These are phyloP conservation scores for Apophysomyces variabilis DNA, from an alignment of 371 early-diverging fungal genomes.

Conservation along the genomic window DNA sequence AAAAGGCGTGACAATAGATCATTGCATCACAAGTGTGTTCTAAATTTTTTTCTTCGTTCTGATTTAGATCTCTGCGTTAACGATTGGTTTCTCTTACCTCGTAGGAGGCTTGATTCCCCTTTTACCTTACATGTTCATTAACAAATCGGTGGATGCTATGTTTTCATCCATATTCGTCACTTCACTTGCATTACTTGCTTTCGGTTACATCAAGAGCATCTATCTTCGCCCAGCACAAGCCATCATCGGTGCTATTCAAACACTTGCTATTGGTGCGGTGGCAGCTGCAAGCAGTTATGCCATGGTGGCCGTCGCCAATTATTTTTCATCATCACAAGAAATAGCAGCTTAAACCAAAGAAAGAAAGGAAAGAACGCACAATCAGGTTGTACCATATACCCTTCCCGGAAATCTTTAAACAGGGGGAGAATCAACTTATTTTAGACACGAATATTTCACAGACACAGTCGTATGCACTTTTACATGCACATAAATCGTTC, in stretches of 20 bases:
- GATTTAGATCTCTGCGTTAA: slow-evolving; percentile 61
- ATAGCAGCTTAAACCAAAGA: not conserved
- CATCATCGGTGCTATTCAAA: slow-evolving; percentile 58
- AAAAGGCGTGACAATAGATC: not conserved
- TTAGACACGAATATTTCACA: not conserved
- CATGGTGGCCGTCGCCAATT: slow-evolving; percentile 39
- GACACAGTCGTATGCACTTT: no score
- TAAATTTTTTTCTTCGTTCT: slow-evolving; percentile 15
- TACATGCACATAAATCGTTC: no score
- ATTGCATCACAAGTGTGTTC: not conserved
- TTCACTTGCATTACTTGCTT: slow-evolving; percentile 59
- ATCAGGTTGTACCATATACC: not conserved
- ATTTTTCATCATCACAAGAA: not conserved
- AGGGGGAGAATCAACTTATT: not conserved
- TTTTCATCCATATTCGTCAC: slow-evolving; percentile 61
- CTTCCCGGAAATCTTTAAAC: not conserved
- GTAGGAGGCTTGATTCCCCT: slow-evolving; percentile 74
- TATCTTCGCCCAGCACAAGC: slow-evolving; percentile 57
- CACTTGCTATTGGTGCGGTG: slow-evolving; percentile 65
- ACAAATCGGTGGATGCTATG: slow-evolving; percentile 48
- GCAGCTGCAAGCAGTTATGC: slow-evolving; percentile 67
- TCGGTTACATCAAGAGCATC: slow-evolving; percentile 68
- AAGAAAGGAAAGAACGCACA: not conserved
- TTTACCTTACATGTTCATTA: slow-evolving; percentile 65
- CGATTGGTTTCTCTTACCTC: slow-evolving; percentile 73